Base-by-base conservation (phyloP, 2,329 filamentous ascomycete genomes). In the Aspergillus udagawae region DNA sequence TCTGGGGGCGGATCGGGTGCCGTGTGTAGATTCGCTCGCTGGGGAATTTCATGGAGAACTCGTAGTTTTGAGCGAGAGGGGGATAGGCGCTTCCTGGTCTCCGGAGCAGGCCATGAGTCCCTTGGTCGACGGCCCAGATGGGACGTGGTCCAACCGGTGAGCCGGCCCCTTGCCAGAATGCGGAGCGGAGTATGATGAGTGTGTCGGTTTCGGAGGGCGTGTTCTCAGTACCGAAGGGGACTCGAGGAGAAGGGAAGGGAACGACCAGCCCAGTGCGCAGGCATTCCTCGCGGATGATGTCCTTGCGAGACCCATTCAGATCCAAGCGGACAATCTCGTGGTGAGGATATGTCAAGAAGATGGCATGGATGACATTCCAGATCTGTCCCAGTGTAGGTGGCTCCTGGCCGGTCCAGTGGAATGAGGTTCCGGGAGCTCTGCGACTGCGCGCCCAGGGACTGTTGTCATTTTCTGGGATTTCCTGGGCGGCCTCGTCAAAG, bases 101-200 rank as follows among this genome's bases (percentile, higher is more conserved):
- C n/a, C 70, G 66, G n/a, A 66, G 53, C 14, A 53, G 57, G n/a
- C 65, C 64, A 28, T 72, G 64, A 42, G 64, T 68, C 5, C 61
- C 65, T 50, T 80, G 74, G 47, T 79, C 77, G 2, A 83, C 79
- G 6, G 80, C 78, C 86, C 86, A 88, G 58, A 81, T 79, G 2
- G 86, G 80, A 23, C 85, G 85, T 49, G 85, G 76, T 10, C 87
- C 87, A 56, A 88, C 82, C 6, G 87, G 87, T 1, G 86, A 87
- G 20, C 82, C 86, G 29, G 86, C 86, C 49, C 86, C 86, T 66
- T 89, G 86, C 86, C 86, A 89, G 77, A 89, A 89, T 35, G 85
- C 74, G 47, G 77, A 76, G 56, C 83, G 77, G 2, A 83, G 73
- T 49, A 85, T 67, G 27, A 86, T 62, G 67, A 77, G 60, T 67